Percentiles rank a stretch among this genome's conserved stretches.
These are phyloP conservation scores for Euphorbia tirucalli DNA, from an alignment of 345 rosid species.

Conservation along the genomic window DNA sequence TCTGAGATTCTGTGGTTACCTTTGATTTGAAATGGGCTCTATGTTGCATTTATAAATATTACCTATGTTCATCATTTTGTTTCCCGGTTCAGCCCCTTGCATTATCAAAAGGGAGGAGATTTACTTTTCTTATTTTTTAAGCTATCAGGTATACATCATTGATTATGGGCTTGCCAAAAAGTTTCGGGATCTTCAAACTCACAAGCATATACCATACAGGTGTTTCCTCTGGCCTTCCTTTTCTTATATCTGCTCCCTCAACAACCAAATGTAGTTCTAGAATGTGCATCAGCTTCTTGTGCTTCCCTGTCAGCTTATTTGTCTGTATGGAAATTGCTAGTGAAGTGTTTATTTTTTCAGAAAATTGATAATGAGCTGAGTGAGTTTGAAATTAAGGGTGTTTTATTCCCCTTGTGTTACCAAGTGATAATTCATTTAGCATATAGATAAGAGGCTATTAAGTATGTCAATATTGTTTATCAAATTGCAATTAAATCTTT, in stretches of 20 bases:
- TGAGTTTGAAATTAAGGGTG: neutral
- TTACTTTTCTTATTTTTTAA: constrained; percentile 4
- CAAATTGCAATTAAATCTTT: neutral
- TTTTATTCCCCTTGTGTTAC: neutral
- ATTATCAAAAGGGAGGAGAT: neutral
- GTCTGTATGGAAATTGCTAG: neutral
- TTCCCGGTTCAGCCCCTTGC: neutral
- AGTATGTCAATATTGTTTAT: neutral
- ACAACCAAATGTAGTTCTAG: neutral
- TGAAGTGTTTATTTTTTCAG: neutral
- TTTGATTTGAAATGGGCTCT: constrained; percentile 1
- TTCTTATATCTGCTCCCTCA: neutral
- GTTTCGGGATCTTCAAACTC: constrained; percentile 31
- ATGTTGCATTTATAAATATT: neutral
- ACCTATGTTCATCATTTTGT: neutral
- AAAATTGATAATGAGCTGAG: neutral
- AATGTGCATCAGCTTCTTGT: constrained; percentile 3
- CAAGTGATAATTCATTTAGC: neutral
- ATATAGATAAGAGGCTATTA: neutral
- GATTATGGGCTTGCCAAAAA: constrained; percentile 35
- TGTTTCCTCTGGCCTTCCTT: neutral
- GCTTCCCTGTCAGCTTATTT: neutral
- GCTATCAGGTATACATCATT: constrained; percentile 28
- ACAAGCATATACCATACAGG: constrained; percentile 35
- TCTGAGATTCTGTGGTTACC: neutral